Evolutionary conservation across 139 green algal genomes (phyloP).

Genomic region (Parachlorella kessleri): DNA sequence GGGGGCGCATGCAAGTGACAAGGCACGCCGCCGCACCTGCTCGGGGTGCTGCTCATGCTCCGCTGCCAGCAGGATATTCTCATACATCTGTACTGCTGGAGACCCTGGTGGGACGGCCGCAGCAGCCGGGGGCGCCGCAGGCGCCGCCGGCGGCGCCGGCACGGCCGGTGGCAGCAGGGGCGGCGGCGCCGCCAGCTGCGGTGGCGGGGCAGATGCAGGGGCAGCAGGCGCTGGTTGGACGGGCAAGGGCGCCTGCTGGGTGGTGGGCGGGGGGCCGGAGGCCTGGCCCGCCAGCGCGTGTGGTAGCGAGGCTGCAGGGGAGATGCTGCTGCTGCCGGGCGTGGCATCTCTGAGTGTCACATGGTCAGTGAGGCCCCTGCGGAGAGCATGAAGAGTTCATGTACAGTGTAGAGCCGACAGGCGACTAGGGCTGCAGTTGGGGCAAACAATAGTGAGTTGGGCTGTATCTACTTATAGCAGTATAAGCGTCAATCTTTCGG

Average conservation of each 20-base stretch:
- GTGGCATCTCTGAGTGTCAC: slow-evolving; percentile 5
- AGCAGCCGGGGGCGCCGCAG: background rate
- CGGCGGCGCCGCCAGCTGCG: background rate
- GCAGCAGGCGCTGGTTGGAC: background rate
- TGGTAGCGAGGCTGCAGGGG: background rate
- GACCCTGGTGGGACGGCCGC: slow-evolving; percentile 11
- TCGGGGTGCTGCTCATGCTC: slow-evolving; percentile 12
- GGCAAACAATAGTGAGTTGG: background rate
- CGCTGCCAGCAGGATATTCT: background rate
- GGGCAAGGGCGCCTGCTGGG: too few relatives aligned
- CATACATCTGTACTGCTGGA: background rate
- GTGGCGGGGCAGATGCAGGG: background rate
- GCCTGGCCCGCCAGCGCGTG: background rate
- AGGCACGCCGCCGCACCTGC: too few relatives aligned
- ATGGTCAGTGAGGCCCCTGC: slow-evolving; percentile 36
- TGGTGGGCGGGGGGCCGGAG: background rate
- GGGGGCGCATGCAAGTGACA: too few relatives aligned
- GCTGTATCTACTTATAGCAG: too few relatives aligned
- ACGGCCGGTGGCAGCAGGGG: background rate
- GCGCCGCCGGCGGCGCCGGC: background rate
- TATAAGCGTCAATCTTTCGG: too few relatives aligned
- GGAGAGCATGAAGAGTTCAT: too few relatives aligned
- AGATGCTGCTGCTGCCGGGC: too few relatives aligned
- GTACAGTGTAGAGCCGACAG: background rate
- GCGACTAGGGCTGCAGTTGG: background rate